Conservation (phyloP, 2,329 filamentous ascomycete species). For the Xylariaceae sp. region DNA sequence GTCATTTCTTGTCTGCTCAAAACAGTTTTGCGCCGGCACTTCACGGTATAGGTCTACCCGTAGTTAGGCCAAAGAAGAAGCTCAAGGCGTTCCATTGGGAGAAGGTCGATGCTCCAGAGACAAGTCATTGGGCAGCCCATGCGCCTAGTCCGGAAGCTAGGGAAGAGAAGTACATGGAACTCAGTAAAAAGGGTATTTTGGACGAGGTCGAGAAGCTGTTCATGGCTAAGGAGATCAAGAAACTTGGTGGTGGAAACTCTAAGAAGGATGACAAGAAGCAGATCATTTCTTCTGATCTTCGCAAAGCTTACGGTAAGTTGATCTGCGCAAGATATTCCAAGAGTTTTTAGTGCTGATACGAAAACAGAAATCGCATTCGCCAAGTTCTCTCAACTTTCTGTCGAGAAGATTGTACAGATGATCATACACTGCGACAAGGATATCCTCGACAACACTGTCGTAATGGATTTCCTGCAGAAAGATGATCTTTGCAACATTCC, state of each 20-base stretch:
- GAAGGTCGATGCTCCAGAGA: conserved; percentile 87
- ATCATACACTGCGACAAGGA: conserved; percentile 92
- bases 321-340: background rate
- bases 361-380: conserved; percentile 74
- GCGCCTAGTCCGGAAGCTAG: conserved; percentile 80
- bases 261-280: conserved; percentile 97
- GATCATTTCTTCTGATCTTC: conserved; percentile 84
- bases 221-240: conserved; percentile 93
- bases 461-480: conserved; percentile 94
- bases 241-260: conserved; percentile 63
- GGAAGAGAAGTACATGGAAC: conserved; percentile 91
- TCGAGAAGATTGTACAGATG: conserved; percentile 83
- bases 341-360: conserved; percentile 29
- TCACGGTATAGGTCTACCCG: conserved; percentile 64
- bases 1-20: conserved; percentile 68
- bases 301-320: conserved; percentile 71
- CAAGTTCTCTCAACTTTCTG: conserved; percentile 80
- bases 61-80: conserved; percentile 94
- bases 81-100: conserved; percentile 99
- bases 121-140: conserved; percentile 88
- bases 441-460: conserved; percentile 79
- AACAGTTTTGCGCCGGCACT: conserved; percentile 49
- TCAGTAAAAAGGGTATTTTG: conserved; percentile 89
- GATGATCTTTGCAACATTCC: conserved; percentile 90
- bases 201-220: conserved; percentile 98